Evolutionary conservation across 257 asterid species (phyloP).

Genomic region (Catharanthus roseus): DNA sequence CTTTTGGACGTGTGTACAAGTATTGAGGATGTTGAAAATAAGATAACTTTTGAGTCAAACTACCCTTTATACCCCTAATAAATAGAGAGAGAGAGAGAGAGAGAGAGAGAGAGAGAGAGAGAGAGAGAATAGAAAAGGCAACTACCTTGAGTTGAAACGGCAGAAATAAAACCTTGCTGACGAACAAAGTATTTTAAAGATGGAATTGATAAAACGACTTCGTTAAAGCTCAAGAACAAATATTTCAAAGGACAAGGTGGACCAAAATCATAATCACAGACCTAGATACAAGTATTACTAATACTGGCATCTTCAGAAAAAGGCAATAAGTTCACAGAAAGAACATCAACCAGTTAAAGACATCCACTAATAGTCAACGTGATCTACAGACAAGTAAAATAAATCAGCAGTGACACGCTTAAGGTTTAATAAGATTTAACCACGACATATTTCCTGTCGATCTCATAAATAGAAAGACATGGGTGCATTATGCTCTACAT

Average conservation of each 20-base stretch:
- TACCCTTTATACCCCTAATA: no score
- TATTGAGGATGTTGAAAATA: no score
- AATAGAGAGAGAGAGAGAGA: no score
- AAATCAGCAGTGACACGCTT: no score
- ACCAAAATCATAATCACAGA: neutral
- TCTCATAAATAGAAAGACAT: neutral
- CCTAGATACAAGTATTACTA: neutral
- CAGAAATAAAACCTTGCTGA: neutral
- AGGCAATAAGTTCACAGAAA: neutral
- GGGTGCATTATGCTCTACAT: neutral
- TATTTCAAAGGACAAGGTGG: neutral
- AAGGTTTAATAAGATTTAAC: neutral
- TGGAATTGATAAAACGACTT: neutral
- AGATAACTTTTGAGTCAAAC: no score
- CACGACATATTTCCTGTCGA: neutral
- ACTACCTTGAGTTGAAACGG: neutral
- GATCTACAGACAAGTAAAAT: neutral
- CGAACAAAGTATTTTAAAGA: neutral
- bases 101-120: no score
- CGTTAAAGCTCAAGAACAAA: neutral
- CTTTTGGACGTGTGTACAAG: no score
- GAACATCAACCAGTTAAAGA: neutral
- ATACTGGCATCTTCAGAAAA: neutral
- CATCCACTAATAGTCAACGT: neutral
- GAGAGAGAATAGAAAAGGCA: no score